Evolutionary conservation across 129 eudicot genomes (phyloP).

Genomic region (Solidago caesia): DNA sequence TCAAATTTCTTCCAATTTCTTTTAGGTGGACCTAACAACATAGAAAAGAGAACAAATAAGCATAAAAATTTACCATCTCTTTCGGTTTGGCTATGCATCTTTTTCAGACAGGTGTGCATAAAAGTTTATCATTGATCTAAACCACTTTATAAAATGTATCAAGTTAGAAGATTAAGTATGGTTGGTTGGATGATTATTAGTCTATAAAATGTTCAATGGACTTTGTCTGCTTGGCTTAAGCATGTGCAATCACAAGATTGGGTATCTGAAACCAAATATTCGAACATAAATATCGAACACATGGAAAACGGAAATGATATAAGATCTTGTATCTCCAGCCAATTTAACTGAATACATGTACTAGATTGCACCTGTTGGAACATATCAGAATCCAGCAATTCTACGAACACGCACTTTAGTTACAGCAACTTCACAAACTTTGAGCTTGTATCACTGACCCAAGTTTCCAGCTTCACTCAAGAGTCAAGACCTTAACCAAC

Average conservation of each 20-base stretch:
- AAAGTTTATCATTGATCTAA: neutral
- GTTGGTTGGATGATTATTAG: neutral
- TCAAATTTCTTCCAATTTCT: neutral
- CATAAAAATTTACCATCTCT: neutral
- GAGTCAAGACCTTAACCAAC: neutral
- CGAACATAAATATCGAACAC: too few relatives aligned
- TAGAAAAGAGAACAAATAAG: neutral
- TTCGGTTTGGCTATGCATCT: constrained; percentile 4
- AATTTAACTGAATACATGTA: too few relatives aligned
- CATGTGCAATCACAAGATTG: too few relatives aligned
- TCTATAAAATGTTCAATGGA: neutral
- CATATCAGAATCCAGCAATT: neutral
- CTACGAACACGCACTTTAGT: neutral
- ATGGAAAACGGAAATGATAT: too few relatives aligned
- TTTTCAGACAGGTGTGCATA: constrained; percentile 1
- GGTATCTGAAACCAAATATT: too few relatives aligned
- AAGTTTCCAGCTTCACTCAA: neutral
- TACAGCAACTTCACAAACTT: neutral
- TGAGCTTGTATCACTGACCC: neutral
- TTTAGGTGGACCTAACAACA: constrained; percentile 2
- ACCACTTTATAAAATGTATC: neutral
- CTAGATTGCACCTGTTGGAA: too few relatives aligned
- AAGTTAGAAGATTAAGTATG: neutral
- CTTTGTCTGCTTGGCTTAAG: too few relatives aligned
- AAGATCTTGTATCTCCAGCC: too few relatives aligned